Base-by-base conservation (phyloP, 1,284 basidiomycete genomes). In the Cryptococcus depauperatus region DNA sequence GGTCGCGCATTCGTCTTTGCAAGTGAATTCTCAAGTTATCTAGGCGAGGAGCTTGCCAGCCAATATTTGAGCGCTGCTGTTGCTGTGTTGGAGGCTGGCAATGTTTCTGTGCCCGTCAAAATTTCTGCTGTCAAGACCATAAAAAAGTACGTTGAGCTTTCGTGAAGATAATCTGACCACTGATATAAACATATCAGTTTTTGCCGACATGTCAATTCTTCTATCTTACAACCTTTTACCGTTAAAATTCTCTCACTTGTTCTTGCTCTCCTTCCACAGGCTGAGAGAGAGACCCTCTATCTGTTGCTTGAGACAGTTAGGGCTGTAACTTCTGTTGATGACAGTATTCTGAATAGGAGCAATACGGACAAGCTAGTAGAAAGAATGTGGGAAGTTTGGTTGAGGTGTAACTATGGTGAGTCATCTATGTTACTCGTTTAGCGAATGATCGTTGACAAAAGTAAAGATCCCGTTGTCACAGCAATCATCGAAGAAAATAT, bases 1-100 rank as follows among this genome's bases (percentile, higher is more conserved):
- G 95, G 93, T 8, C 78, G 93, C 46, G 85, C 83, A 2, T 95
- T 97, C 52, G 87, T 97, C 32, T 93, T 97, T 60, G 89, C 90
- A 0, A 90, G 87, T 58, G 85, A 92, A 64, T 96, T 82, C 59
- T 79, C 87, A 1, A 79, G 80, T 48, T 69, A 83, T 3, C 74
- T 97, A 7, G 84, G 88, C 0, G 57, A 75, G 2, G 75, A 81
- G 44, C 74, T 90, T 34, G 81, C 84, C 2, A 78, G 78, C 1
- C 85, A 89, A 61, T 96, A 96, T 62, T 75, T 98, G 27, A 79
- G 84, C 19, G 86, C 87, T 5, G 86, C 91, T 0, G 76, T 93
- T 25, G 78, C 82, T 34, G 87, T 87, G 1, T 77, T 97, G n/a
- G 86, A 90, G 62, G 77, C 81, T 0, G 61, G 65, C 18, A 76